Percentiles rank a stretch among this genome's conserved stretches.
Conservation (phyloP, 73 alveolate species). For the Uronychia setigera region DNA sequence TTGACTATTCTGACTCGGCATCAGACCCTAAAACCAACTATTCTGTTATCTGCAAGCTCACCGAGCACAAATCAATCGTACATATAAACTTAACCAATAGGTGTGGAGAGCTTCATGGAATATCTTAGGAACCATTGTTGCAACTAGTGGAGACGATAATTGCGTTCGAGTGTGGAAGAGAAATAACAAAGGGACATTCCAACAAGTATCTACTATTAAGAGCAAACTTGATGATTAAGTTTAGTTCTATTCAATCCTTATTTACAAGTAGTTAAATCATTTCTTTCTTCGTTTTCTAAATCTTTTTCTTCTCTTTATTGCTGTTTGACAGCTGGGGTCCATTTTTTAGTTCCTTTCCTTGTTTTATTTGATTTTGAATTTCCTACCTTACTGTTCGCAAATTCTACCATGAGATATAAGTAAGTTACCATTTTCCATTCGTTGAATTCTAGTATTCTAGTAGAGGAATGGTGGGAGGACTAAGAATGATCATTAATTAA, state of each 20-base stretch:
- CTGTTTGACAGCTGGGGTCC: not conserved
- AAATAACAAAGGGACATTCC: not conserved
- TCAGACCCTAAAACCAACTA: conserved; percentile 12
- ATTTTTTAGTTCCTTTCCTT: not conserved
- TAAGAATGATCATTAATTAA: not conserved
- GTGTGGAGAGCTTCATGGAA: conserved; percentile 66
- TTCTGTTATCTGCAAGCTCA: not conserved
- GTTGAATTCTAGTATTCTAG: not conserved
- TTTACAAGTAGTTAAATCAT: not conserved
- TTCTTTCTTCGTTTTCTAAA: not conserved
- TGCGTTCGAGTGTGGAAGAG: conserved; percentile 44
- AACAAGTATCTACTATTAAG: not conserved
- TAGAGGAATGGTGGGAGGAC: not conserved
- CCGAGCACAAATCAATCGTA: conserved; percentile 20
- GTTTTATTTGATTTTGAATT: too few relatives aligned
- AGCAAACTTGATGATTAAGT: not conserved
- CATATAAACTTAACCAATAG: conserved; percentile 17
- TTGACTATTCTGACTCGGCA: conserved; percentile 4
- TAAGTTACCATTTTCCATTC: not conserved
- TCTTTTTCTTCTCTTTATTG: not conserved
- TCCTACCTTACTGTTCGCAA: not conserved
- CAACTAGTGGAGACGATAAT: conserved; percentile 63
- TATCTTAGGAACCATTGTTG: conserved; percentile 49
- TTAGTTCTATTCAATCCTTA: not conserved
- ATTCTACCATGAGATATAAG: not conserved